Conservation (phyloP, 2,329 filamentous ascomycete species). For the Hymenoscyphus occultus region DNA sequence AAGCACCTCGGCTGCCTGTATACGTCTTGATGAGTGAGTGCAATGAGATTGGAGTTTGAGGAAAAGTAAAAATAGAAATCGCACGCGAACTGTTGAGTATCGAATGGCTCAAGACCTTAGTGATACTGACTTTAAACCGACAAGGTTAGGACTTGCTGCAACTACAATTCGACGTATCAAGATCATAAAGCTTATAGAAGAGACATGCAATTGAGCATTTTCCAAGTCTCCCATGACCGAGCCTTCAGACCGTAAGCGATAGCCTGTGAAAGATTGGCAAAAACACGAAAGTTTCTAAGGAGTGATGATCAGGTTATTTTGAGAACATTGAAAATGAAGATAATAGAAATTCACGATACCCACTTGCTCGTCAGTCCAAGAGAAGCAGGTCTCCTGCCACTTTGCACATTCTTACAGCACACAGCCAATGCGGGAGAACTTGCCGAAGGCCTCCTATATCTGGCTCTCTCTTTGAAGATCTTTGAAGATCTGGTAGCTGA, state of each 20-base stretch:
- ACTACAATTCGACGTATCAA: neutral
- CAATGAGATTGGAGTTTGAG: neutral
- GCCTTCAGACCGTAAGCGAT: neutral
- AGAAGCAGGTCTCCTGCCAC: conserved; percentile 5
- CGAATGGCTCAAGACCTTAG: neutral
- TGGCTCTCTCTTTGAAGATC: neutral
- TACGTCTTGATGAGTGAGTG: neutral
- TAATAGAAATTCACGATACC: conserved; percentile 7
- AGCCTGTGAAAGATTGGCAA: neutral
- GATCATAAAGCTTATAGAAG: neutral
- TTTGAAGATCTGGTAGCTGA: neutral
- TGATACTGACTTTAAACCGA: neutral
- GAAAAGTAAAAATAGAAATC: too few relatives aligned
- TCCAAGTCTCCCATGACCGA: neutral
- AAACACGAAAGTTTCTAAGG: neutral
- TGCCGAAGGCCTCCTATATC: neutral
- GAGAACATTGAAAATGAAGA: neutral
- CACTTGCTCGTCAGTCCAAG: conserved; percentile 15
- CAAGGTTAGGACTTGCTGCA: neutral
- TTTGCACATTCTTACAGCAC: neutral
- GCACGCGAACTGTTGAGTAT: neutral
- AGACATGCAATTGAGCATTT: neutral
- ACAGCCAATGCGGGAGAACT: conserved; percentile 7
- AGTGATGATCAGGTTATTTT: neutral
- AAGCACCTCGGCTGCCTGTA: neutral